phyloP scores from a whole-genome alignment of 371 early-diverging fungal species.

The Zychaea mexicana region DNA sequence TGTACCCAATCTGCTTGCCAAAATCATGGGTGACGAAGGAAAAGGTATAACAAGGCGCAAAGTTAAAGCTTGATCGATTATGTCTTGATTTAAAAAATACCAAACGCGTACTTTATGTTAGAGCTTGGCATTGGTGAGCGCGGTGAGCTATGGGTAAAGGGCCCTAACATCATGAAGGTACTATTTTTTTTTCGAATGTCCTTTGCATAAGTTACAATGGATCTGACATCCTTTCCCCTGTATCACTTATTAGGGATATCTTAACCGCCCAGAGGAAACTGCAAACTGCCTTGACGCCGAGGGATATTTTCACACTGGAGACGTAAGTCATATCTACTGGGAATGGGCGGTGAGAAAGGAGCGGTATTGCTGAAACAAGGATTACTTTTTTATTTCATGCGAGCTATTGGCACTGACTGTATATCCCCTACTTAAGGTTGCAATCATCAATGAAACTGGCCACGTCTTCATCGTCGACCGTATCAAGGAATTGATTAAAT shows the following conservation, averaged over 20 bases:
- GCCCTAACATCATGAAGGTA: constrained; percentile 78
- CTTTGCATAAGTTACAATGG: too few relatives aligned
- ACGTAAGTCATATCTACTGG: too few relatives aligned
- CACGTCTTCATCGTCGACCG: constrained; percentile 71
- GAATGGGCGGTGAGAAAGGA: too few relatives aligned
- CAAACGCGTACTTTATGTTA: constrained; percentile 28
- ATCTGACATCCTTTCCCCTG: too few relatives aligned
- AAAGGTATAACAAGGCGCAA: constrained; percentile 41
- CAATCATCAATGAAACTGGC: constrained; percentile 56
- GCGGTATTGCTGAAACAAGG: too few relatives aligned
- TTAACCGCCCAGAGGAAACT: constrained; percentile 70
- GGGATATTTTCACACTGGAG: constrained; percentile 82
- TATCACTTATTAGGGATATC: too few relatives aligned
- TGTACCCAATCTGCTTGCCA: constrained; percentile 67
- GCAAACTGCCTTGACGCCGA: constrained; percentile 57
- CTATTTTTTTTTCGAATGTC: neutral
- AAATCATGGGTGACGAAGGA: constrained; percentile 64
- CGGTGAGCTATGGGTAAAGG: constrained; percentile 79
- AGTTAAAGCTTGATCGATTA: too few relatives aligned
- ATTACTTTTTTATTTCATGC: too few relatives aligned
- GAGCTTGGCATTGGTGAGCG: constrained; percentile 55
- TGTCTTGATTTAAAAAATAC: neutral
- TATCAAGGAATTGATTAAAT: constrained; percentile 78
- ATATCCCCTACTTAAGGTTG: too few relatives aligned
- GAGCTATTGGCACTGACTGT: too few relatives aligned